Evolutionary conservation across 2,329 filamentous ascomycete genomes (phyloP).

Genomic region (Pestalotiopsis sp.): DNA sequence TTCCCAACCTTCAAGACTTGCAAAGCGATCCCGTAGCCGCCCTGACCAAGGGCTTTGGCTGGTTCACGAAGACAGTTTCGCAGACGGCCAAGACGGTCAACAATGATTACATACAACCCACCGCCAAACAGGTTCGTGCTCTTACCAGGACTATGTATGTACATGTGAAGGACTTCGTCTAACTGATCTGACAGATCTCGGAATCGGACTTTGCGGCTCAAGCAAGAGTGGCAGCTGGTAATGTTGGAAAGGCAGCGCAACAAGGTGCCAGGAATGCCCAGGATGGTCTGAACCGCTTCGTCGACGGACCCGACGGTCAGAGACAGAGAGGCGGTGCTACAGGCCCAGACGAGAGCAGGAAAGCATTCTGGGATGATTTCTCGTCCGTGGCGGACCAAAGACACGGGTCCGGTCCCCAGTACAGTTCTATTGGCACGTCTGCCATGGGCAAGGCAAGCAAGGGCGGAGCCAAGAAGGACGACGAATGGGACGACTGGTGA

Average conservation of each 20-base stretch:
- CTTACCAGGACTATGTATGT: not conserved
- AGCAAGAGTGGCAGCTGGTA: constrained; percentile 62
- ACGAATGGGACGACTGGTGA: constrained; percentile 68
- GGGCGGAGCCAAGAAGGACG: constrained; percentile 42
- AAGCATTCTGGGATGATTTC: constrained; percentile 93
- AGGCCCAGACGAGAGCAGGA: constrained; percentile 63
- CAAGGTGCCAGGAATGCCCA: constrained; percentile 73
- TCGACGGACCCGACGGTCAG: constrained; percentile 65
- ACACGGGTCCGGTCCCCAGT: constrained; percentile 35
- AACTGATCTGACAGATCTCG: constrained; percentile 58
- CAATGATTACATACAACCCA: constrained; percentile 88
- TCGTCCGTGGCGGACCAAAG: constrained; percentile 65
- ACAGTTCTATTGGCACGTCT: constrained; percentile 57
- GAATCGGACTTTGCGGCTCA: constrained; percentile 76
- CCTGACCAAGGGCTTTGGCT: constrained; percentile 89
- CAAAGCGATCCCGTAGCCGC: constrained; percentile 89
- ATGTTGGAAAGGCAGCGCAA: constrained; percentile 66
- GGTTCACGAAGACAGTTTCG: constrained; percentile 84
- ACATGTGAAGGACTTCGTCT: not conserved
- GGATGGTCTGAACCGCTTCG: constrained; percentile 81
- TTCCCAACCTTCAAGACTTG: constrained; percentile 80
- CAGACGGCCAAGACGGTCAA: constrained; percentile 93
- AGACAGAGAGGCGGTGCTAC: constrained; percentile 33
- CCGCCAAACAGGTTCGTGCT: constrained; percentile 73
- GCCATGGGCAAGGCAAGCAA: constrained; percentile 57